These are phyloP conservation scores for Zygosaccharomyces pseudobailii DNA, from an alignment of 1,139 yeast species.

Conservation along the genomic window DNA sequence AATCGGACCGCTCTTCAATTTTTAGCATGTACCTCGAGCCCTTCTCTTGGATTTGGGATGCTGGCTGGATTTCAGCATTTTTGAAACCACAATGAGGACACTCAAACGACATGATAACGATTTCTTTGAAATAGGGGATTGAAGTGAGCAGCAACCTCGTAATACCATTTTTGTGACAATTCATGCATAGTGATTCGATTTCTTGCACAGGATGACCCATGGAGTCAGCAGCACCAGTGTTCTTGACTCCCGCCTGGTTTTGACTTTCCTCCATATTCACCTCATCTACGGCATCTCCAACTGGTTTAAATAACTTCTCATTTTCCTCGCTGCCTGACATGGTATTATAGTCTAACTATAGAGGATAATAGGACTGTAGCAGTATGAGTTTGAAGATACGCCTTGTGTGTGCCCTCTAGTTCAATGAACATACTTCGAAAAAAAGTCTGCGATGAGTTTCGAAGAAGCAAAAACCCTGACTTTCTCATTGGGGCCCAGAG, in stretches of 20 bases:
- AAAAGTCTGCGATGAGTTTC: slow-evolving; percentile 3
- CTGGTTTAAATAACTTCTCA: slow-evolving; percentile 49
- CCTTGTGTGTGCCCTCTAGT: not conserved
- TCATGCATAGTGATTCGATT: slow-evolving; percentile 92
- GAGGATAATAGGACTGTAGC: too few species aligned
- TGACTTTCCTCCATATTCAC: slow-evolving; percentile 24
- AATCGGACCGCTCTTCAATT: slow-evolving; percentile 66
- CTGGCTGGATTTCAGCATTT: slow-evolving; percentile 92
- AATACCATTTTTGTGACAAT: slow-evolving; percentile 80
- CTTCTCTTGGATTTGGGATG: slow-evolving; percentile 81
- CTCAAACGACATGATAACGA: slow-evolving; percentile 89
- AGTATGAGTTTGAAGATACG: too few species aligned
- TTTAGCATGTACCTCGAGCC: slow-evolving; percentile 72
- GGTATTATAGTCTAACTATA: too few species aligned
- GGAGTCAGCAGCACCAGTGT: slow-evolving; percentile 71
- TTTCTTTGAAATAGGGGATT: slow-evolving; percentile 89
- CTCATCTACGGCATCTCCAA: slow-evolving; percentile 54
- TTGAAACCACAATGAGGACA: slow-evolving; percentile 93
- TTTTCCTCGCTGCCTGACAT: slow-evolving; percentile 14
- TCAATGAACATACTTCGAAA: not conserved
- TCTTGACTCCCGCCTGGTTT: slow-evolving; percentile 37
- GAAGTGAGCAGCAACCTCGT: slow-evolving; percentile 80
- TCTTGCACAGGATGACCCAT: slow-evolving; percentile 94
- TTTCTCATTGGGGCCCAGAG: too few species aligned
- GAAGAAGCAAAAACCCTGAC: not conserved